Evolutionary conservation across 2,329 filamentous ascomycete genomes (phyloP).

Genomic region (Didymella exigua): DNA sequence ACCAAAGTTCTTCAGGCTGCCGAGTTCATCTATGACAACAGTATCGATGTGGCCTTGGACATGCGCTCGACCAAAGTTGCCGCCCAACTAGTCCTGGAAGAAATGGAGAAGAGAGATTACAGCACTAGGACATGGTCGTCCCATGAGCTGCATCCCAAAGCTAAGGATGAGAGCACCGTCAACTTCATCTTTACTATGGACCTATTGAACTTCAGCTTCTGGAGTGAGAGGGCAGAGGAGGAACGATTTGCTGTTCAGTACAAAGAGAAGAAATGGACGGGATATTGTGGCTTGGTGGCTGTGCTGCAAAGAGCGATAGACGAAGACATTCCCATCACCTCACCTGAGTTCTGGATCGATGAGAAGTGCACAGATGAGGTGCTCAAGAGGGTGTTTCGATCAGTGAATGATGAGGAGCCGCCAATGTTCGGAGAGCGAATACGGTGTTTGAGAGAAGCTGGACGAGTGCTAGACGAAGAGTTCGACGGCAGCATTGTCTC

Average conservation of each 20-base stretch:
- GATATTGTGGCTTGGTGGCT: constrained; percentile 94
- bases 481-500: constrained; percentile 76
- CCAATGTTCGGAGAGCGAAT: constrained; percentile 81
- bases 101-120: constrained; percentile 85
- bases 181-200: constrained; percentile 98
- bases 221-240: constrained; percentile 73
- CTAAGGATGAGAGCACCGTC: constrained; percentile 77
- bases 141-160: constrained; percentile 87
- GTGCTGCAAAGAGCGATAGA: constrained; percentile 85
- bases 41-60: constrained; percentile 89
- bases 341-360: constrained; percentile 82
- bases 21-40: constrained; percentile 87
- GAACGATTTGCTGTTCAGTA: constrained; percentile 86
- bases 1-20: constrained; percentile 83
- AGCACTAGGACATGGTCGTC: constrained; percentile 85
- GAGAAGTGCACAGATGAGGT: constrained; percentile 76
- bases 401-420: constrained; percentile 83
- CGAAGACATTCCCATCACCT: constrained; percentile 88
- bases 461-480: constrained; percentile 77
- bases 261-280: constrained; percentile 80
- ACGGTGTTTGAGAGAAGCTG: constrained; percentile 80
- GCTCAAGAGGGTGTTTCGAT: constrained; percentile 80
- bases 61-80: constrained; percentile 82
- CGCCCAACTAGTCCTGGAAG: constrained; percentile 74
- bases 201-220: constrained; percentile 94